Evolutionary conservation across 2,329 filamentous ascomycete species (phyloP).

Genomic region (Dactylellina drechsleri): DNA sequence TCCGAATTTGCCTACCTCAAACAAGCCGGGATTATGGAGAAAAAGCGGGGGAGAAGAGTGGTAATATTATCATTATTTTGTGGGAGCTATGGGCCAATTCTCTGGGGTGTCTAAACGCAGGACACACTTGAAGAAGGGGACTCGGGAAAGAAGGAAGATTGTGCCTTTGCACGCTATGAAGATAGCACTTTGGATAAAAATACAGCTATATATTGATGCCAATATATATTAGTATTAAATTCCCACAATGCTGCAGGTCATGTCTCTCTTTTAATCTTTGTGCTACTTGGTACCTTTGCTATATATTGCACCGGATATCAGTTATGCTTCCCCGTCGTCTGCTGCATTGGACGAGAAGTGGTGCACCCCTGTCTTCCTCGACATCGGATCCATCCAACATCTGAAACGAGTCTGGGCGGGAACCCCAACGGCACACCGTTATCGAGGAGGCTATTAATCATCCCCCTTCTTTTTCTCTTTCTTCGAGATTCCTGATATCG

Average conservation of each 20-base stretch:
- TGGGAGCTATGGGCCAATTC: slow-evolving; percentile 9
- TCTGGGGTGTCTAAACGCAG: slow-evolving; percentile 27
- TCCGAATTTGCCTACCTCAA: slow-evolving; percentile 46
- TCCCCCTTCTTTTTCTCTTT: slow-evolving; percentile 6
- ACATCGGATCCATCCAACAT: slow-evolving; percentile 52
- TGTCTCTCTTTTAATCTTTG: neutral
- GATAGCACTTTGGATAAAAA: slow-evolving; percentile 12
- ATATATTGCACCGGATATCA: slow-evolving; percentile 31
- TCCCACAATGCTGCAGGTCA: neutral
- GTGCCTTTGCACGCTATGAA: neutral
- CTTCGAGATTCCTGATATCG: slow-evolving; percentile 34
- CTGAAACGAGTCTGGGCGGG: slow-evolving; percentile 50
- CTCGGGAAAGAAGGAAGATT: slow-evolving; percentile 11
- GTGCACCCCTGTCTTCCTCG: slow-evolving; percentile 32
- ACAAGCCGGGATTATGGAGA: slow-evolving; percentile 42
- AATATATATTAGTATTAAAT: neutral
- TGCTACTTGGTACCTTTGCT: slow-evolving; percentile 40
- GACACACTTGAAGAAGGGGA: neutral
- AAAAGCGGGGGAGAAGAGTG: slow-evolving; percentile 42
- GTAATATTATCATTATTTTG: slow-evolving; percentile 1
- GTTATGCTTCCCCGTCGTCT: slow-evolving; percentile 47
- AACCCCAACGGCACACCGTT: slow-evolving; percentile 43
- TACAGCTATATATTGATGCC: neutral
- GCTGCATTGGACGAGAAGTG: slow-evolving; percentile 34
- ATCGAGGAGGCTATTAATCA: slow-evolving; percentile 37